phyloP scores from a whole-genome alignment of 2,329 filamentous ascomycete species.

The Lasiodiplodia citricola region DNA sequence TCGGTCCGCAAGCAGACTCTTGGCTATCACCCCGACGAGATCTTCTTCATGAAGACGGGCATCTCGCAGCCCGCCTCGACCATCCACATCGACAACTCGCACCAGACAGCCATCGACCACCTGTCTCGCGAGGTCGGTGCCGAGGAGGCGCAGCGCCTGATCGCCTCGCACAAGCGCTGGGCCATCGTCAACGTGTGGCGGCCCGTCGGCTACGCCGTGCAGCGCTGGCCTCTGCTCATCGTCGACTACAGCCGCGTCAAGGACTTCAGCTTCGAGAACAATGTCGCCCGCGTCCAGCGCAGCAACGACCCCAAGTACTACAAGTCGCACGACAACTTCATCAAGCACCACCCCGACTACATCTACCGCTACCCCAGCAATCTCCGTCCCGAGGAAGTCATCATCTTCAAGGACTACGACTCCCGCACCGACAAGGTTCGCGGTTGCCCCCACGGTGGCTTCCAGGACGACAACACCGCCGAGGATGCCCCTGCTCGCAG shows the following conservation, averaged over 20 bases:
- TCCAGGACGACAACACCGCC: too few relatives aligned
- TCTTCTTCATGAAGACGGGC: conserved; percentile 10
- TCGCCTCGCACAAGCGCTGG: too few relatives aligned
- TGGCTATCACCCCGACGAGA: background rate
- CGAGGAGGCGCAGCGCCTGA: too few relatives aligned
- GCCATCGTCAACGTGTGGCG: too few relatives aligned
- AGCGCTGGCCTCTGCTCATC: too few relatives aligned
- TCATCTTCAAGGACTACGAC: too few relatives aligned
- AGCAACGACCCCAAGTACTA: background rate
- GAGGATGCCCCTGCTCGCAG: too few relatives aligned
- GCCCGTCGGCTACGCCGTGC: too few relatives aligned
- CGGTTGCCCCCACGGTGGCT: too few relatives aligned
- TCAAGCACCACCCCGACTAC: conserved; percentile 8
- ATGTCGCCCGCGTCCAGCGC: background rate
- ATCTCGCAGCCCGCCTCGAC: conserved; percentile 5
- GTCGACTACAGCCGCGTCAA: background rate
- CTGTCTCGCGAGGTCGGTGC: too few relatives aligned
- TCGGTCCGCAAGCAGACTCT: background rate
- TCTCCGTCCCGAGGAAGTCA: background rate
- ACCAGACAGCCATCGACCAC: background rate
- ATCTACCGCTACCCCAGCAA: conserved; percentile 7
- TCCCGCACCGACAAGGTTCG: too few relatives aligned
- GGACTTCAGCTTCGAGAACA: background rate
- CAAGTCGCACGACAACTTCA: conserved; percentile 8
- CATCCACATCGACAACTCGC: background rate